These are phyloP conservation scores for Russula sp. DNA, from an alignment of 768 basidiomycete species.

Conservation along the genomic window DNA sequence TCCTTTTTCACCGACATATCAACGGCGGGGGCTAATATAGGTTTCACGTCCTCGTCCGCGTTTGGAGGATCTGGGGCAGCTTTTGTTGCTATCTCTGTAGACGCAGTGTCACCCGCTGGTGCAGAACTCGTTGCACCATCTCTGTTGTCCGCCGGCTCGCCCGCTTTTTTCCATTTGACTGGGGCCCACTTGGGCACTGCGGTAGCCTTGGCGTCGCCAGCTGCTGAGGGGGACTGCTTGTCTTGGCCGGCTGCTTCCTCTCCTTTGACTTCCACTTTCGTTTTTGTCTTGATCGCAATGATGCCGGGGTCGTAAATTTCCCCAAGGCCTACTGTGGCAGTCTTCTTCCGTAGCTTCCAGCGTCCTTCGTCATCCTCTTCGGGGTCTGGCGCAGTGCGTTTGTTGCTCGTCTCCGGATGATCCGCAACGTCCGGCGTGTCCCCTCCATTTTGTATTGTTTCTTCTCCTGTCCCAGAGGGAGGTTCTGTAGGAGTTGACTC, in stretches of 20 bases:
- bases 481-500: conserved; percentile 29
- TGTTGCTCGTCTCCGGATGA: conserved; percentile 17
- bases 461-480: conserved; percentile 18
- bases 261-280: conserved; percentile 41
- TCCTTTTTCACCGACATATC: conserved; percentile 9
- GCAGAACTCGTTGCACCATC: neutral
- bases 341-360: conserved; percentile 68
- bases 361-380: conserved; percentile 46
- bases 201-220: conserved; percentile 5
- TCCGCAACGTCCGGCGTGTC: conserved; percentile 25
- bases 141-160: neutral
- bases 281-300: conserved; percentile 58
- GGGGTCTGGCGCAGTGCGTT: conserved; percentile 28
- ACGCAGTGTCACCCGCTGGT: neutral
- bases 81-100: neutral
- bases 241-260: neutral
- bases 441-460: conserved; percentile 8
- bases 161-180: conserved; percentile 22
- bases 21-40: neutral
- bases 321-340: conserved; percentile 52
- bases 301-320: conserved; percentile 78
- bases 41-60: neutral
- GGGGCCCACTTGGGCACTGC: conserved; percentile 21
- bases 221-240: neutral
- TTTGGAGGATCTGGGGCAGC: neutral